Evolutionary conservation across 1,284 basidiomycete genomes (phyloP), one percentile per base, ranked within the genome.

Genomic region (Caloboletus firmus): DNA sequence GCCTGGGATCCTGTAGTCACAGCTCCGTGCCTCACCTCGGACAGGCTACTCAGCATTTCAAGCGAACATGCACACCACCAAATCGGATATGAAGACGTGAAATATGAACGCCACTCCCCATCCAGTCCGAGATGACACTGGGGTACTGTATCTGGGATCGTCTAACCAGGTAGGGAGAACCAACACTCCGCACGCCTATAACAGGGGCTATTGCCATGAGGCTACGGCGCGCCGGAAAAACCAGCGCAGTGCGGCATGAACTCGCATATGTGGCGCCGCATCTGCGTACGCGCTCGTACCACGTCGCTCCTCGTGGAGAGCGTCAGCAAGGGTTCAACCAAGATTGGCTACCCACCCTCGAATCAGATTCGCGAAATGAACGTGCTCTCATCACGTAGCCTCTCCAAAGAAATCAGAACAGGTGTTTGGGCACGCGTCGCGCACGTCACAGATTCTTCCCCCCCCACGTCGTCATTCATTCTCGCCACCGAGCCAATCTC

Each of bases 351-450:
- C 17, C 28, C 32, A 49, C 54, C 64, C 60, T 60, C 51, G 57
- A 66, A 58, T 63, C 54, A 36, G 57, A 67, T 63, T 61, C 57
- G 52, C 64, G 62, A 57, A 55, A 58, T 63, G 60, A 62, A 56
- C 55, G 54, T 56, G 46, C 28, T 30, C 9, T 43, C 3, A 24
- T 4, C 51, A 32, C 31, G 20, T 40, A 22, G 37, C 24, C n/a
- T 10, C 37, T 20, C 30, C 5, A 15, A 24, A 43, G 12, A 31
- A 26, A 32, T 48, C 40, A 17, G 31, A 45, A 47, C 15, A 17
- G 24, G 22, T 34, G 15, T 48, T 26, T n/a, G 9, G 26, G 4
- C 65, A 64, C 54, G 61, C 59, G 55, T 40, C 49, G 32, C 26
- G 57, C 56, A 64, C 53, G 62, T 63, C 55, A 52, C 45, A 31